Evolutionary conservation across 352 stramenopile genomes (phyloP).

Genomic region (Ophiocytium majus): DNA sequence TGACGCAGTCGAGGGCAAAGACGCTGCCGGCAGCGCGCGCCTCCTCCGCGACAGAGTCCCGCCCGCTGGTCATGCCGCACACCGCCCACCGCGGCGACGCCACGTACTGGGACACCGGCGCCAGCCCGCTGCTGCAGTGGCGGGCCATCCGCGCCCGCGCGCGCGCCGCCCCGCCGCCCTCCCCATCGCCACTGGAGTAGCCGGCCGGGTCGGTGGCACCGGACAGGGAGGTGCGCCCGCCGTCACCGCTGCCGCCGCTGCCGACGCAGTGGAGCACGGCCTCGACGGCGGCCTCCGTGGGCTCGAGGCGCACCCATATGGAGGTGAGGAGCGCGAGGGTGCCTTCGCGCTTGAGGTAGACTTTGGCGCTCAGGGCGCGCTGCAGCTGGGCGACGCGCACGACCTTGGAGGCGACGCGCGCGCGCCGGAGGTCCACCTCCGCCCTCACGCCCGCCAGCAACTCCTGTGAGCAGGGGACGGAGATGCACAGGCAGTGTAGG

Average conservation of each 20-base stretch:
- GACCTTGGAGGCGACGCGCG: conserved; percentile 29
- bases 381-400: conserved; percentile 32
- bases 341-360: conserved; percentile 33
- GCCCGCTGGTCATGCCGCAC: conserved; percentile 1
- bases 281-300: conserved; percentile 3
- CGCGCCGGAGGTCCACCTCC: conserved; percentile 22
- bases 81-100: conserved; percentile 14
- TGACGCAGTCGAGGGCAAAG: conserved; percentile 40
- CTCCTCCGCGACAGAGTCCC: conserved; percentile 7
- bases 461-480: not conserved
- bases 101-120: conserved; percentile 23
- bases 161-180: not conserved
- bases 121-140: conserved; percentile 7
- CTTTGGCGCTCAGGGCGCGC: conserved; percentile 28
- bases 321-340: conserved; percentile 27
- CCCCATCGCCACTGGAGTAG: not conserved
- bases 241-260: not conserved
- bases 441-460: conserved; percentile 31
- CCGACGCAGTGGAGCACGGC: not conserved
- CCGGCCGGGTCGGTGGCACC: not conserved
- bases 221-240: not conserved
- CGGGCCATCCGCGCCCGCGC: not conserved
- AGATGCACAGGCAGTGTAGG: not conserved
- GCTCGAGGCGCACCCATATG: conserved; percentile 35
- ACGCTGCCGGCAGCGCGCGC: conserved; percentile 31